Evolutionary conservation across 768 basidiomycete species (phyloP), one percentile per base, ranked within the genome.

Genomic region (Agrocybe praecox): DNA sequence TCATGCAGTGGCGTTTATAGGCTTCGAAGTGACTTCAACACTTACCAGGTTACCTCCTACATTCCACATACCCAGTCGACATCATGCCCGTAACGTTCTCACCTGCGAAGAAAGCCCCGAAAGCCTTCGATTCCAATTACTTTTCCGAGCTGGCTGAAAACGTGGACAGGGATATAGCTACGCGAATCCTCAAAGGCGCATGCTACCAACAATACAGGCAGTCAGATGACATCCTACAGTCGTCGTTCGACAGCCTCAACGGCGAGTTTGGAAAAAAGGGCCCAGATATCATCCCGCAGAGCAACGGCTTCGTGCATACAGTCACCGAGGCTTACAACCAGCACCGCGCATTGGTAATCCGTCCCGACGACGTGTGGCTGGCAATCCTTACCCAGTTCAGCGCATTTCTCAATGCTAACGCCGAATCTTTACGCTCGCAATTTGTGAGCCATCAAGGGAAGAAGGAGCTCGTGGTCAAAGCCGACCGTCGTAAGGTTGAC

Each of bases 361-460:
- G 60, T 6, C 59, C 59, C 1, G 59, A 60, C 36, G 59, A 60
- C n/a, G 52, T 60, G 18, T 60, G 59, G 59, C 46, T 57, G 6
- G 59, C 59, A 1, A 56, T 60, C n/a, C 45, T 60, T 2, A 50
- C 19, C 8, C 59, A 60, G 29, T 53, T 56, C 44, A 53, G 48
- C 26, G 21, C 44, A 19, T 56, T 49, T 21, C 23, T 56, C 33
- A 60, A 60, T 26, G 52, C 43, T 6, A 52, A 57, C 34, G 43
- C 47, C 15, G 59, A 60, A n/a, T 11, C 40, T 1, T 8, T 60
- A n/a, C 59, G 59, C 19, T 36, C 51, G 2, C 55, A 49, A 29
- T 60, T 50, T 26, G 60, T 61, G 2, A 12, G 32, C 12, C 60
- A 61, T 26, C 18, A 54, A 42, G 60, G 60, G n/a, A 49, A 55